Evolutionary conservation across 225 moss, liverwort and hornwort species (phyloP).

Genomic region (Rhytidiadelphus loreus): DNA sequence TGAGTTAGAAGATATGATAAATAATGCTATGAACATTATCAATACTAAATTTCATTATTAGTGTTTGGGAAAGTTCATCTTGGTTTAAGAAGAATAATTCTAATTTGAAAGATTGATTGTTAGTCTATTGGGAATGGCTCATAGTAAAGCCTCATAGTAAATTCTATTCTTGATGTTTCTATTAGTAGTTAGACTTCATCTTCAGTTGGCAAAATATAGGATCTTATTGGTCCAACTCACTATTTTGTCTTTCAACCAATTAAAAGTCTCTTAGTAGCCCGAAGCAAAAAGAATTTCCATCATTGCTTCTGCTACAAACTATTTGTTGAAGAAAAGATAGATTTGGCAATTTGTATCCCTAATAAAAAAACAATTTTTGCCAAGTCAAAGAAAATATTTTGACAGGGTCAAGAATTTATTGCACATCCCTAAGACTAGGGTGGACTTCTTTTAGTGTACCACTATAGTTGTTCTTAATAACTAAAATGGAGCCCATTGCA

Average conservation of each 20-base stretch:
- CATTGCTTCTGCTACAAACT: neutral
- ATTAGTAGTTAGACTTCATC: neutral
- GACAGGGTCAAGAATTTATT: accelerated
- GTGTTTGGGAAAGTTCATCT: neutral
- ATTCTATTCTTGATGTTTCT: neutral
- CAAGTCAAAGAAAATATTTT: neutral
- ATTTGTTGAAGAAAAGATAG: neutral
- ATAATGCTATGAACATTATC: neutral
- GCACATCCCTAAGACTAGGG: accelerated
- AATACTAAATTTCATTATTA: neutral
- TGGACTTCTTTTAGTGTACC: accelerated
- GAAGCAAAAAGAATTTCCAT: neutral
- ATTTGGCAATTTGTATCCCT: neutral
- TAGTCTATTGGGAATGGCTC: neutral
- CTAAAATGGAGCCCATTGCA: neutral
- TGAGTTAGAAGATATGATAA: neutral
- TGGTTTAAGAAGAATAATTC: neutral
- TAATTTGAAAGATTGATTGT: neutral
- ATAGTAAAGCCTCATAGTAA: neutral
- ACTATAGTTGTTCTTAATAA: neutral
- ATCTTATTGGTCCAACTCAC: neutral
- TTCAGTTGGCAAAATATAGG: neutral
- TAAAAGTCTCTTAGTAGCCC: neutral
- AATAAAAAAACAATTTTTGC: neutral
- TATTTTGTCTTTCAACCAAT: neutral